phyloP scores from a whole-genome alignment of 345 rosid genomes.

The Populus simonii region DNA sequence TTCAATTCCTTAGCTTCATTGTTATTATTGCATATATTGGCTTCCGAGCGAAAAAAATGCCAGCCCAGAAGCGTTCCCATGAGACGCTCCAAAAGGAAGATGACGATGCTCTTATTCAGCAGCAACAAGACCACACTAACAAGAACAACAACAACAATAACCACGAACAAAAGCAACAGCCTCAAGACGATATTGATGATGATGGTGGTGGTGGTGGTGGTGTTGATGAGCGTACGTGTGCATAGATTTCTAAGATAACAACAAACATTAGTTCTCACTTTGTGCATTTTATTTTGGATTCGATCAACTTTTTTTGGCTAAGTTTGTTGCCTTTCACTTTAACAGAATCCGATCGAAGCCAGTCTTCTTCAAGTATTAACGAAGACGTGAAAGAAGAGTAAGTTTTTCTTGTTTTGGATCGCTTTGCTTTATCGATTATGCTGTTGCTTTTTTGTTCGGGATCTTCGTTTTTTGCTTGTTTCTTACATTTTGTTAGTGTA shows the following conservation, averaged over 20 bases:
- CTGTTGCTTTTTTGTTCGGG: constrained; percentile 10
- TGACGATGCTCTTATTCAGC: constrained; percentile 1
- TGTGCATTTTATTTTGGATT: constrained; percentile 11
- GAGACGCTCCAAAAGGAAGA: constrained; percentile 8
- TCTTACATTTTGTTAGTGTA: background rate
- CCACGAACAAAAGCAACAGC: background rate
- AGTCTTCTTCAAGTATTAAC: constrained; percentile 29
- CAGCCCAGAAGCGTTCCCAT: constrained; percentile 25
- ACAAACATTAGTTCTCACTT: background rate
- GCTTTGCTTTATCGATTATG: constrained; percentile 6
- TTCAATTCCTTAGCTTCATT: background rate
- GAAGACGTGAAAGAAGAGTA: constrained; percentile 31
- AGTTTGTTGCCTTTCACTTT: background rate
- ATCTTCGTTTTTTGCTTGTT: constrained; percentile 11
- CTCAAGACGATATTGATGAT: background rate
- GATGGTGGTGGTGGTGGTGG: constrained; percentile 2
- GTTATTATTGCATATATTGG: background rate
- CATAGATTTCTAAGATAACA: background rate
- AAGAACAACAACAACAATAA: background rate
- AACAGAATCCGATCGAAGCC: constrained; percentile 49
- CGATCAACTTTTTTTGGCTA: background rate
- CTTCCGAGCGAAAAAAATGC: constrained; percentile 13
- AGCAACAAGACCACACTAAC: background rate
- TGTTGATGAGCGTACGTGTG: constrained; percentile 18
- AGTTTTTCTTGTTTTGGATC: constrained; percentile 17